A percentile compares a stretch with the other conserved stretches of the same genome.
These are phyloP conservation scores for Dioscorea alata DNA, from an alignment of 106 monocot genomes.

Conservation along the genomic window DNA sequence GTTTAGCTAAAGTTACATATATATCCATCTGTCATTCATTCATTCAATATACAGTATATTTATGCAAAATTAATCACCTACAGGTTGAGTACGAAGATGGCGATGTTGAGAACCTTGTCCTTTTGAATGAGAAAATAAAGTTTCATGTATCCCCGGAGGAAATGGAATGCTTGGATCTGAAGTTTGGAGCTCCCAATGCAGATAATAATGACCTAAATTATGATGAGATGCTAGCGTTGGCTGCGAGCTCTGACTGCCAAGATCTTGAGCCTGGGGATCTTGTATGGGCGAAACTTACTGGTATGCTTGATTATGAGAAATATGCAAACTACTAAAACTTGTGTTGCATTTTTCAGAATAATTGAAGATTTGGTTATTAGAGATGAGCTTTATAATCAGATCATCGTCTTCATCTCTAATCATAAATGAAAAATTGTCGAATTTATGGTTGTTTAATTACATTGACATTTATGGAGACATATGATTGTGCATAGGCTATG, in stretches of 20 bases:
- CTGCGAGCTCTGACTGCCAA: conserved; percentile 60
- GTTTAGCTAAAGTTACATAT: background rate
- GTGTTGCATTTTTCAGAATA: no score
- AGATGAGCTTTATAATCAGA: no score
- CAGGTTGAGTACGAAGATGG: conserved; percentile 87
- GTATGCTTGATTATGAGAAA: conserved; percentile 21
- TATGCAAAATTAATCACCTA: conserved; percentile 4
- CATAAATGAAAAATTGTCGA: no score
- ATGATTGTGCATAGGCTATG: no score
- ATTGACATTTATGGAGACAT: no score
- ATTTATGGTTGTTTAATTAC: no score
- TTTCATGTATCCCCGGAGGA: conserved; percentile 62
- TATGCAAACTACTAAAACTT: no score
- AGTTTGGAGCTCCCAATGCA: conserved; percentile 25
- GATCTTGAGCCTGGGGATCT: conserved; percentile 72
- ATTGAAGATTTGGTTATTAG: no score
- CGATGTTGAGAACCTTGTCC: conserved; percentile 55
- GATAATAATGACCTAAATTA: conserved; percentile 50
- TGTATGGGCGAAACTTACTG: conserved; percentile 96
- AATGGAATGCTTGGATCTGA: conserved; percentile 56
- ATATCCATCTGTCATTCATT: background rate
- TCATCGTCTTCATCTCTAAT: no score
- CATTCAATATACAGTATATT: background rate
- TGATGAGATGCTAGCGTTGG: conserved; percentile 84
- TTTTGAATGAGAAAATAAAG: conserved; percentile 63